phyloP scores from a whole-genome alignment of 2,329 filamentous ascomycete genomes.

The Kalaharituber pfeilii region DNA sequence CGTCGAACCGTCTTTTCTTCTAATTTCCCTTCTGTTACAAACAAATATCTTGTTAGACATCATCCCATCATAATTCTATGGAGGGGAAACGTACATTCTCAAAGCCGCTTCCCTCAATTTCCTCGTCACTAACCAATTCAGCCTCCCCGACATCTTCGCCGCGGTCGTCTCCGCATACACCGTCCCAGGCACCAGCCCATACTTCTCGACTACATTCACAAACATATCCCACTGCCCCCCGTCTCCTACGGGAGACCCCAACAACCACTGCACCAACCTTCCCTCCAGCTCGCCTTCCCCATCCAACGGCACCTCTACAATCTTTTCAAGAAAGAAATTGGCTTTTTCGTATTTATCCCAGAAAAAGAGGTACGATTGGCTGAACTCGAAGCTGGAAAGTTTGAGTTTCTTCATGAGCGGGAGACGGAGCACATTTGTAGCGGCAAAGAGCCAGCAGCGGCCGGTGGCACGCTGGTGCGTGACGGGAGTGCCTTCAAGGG shows the following conservation, averaged over 20 bases:
- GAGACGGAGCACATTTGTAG: conserved; percentile 82
- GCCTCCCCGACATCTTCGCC: conserved; percentile 48
- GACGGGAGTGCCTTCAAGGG: conserved; percentile 63
- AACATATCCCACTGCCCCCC: conserved; percentile 87
- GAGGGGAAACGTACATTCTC: not conserved
- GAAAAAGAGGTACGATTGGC: conserved; percentile 75
- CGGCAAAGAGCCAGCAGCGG: conserved; percentile 80
- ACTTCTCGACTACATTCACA: conserved; percentile 62
- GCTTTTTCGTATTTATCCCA: conserved; percentile 89
- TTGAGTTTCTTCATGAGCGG: conserved; percentile 70
- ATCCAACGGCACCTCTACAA: conserved; percentile 1
- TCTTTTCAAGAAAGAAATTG: conserved; percentile 67
- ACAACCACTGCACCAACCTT: conserved; percentile 52
- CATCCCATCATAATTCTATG: not conserved
- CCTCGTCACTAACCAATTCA: conserved; percentile 60
- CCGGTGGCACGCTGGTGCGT: conserved; percentile 71
- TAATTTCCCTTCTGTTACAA: not conserved
- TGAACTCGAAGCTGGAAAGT: conserved; percentile 65
- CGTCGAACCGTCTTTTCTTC: not conserved
- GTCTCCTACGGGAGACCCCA: conserved; percentile 53
- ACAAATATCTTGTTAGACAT: conserved; percentile 1
- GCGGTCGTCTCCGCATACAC: conserved; percentile 73
- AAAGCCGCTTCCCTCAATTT: conserved; percentile 68
- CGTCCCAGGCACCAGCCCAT: conserved; percentile 67
- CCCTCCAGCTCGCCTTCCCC: conserved; percentile 49